Conservation (phyloP, 2,329 filamentous ascomycete genomes). For the Fusarium mexicanum region DNA sequence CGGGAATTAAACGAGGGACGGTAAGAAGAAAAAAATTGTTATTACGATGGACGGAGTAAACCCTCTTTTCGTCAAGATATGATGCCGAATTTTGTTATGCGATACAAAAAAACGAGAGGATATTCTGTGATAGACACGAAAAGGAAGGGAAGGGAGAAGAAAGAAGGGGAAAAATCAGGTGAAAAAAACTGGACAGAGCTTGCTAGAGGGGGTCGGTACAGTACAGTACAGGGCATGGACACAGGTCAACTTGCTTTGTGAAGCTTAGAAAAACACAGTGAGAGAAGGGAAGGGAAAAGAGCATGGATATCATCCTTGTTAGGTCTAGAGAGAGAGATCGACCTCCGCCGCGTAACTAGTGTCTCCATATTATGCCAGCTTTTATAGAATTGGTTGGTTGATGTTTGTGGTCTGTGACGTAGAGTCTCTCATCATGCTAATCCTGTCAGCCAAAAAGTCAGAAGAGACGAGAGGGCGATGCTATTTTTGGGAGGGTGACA, state of each 20-base stretch:
- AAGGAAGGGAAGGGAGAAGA: background rate
- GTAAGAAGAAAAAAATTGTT: background rate
- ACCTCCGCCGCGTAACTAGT: constrained; percentile 26
- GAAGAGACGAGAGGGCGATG: background rate
- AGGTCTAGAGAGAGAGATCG: constrained; percentile 12
- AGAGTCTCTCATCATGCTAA: background rate
- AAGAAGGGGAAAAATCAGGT: constrained; percentile 6
- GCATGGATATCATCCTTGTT: constrained; percentile 14
- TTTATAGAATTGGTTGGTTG: constrained; percentile 8
- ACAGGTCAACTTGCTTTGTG: background rate
- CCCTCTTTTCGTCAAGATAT: background rate
- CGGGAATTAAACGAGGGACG: constrained; percentile 27
- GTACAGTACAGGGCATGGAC: background rate
- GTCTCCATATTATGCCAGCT: constrained; percentile 19
- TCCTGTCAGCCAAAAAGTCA: constrained; percentile 8
- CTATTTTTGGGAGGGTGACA: constrained; percentile 31
- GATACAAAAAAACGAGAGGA: constrained; percentile 23
- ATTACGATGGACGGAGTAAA: constrained; percentile 2
- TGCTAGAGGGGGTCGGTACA: background rate
- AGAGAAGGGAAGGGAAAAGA: background rate
- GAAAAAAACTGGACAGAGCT: constrained; percentile 1
- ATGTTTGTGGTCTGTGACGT: constrained; percentile 21
- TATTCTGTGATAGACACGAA: constrained; percentile 1
- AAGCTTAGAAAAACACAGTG: constrained; percentile 1
- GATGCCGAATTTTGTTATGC: background rate